Evolutionary conservation across 176 grass and related monocot species (phyloP).

Genomic region (Phyllostachys edulis): DNA sequence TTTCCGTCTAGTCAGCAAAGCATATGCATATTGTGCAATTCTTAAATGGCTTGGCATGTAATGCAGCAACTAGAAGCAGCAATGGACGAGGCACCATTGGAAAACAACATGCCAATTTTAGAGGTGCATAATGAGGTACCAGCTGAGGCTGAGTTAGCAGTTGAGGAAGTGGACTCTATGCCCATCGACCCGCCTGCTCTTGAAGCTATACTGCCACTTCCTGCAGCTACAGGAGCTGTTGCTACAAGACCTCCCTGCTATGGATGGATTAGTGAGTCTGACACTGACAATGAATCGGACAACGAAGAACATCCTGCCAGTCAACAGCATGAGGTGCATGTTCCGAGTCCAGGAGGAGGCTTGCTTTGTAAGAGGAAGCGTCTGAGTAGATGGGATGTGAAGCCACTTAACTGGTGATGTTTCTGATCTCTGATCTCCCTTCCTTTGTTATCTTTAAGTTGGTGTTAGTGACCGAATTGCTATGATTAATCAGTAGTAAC

Average conservation of each 20-base stretch:
- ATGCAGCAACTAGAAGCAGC: constrained; percentile 10
- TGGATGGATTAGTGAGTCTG: constrained; percentile 42
- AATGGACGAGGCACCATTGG: background rate
- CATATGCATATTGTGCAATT: background rate
- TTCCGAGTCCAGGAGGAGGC: background rate
- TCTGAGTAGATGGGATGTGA: constrained; percentile 5
- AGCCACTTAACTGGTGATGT: background rate
- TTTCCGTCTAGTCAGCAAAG: background rate
- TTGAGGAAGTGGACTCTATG: background rate
- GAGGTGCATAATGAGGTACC: background rate
- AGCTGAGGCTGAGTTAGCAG: background rate
- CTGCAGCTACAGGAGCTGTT: background rate
- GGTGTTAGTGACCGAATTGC: background rate
- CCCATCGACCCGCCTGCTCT: background rate
- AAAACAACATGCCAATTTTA: background rate
- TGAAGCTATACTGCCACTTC: background rate
- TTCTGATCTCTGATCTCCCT: background rate
- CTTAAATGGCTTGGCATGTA: background rate
- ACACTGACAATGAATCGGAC: constrained; percentile 17
- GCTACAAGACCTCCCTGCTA: background rate
- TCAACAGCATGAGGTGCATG: background rate
- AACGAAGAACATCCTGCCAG: background rate
- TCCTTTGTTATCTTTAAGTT: background rate
- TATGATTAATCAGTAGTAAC: background rate
- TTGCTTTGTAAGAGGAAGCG: constrained; percentile 2